phyloP scores from a whole-genome alignment of 1,139 yeast genomes.

The Sugiyamaella neomexicana region DNA sequence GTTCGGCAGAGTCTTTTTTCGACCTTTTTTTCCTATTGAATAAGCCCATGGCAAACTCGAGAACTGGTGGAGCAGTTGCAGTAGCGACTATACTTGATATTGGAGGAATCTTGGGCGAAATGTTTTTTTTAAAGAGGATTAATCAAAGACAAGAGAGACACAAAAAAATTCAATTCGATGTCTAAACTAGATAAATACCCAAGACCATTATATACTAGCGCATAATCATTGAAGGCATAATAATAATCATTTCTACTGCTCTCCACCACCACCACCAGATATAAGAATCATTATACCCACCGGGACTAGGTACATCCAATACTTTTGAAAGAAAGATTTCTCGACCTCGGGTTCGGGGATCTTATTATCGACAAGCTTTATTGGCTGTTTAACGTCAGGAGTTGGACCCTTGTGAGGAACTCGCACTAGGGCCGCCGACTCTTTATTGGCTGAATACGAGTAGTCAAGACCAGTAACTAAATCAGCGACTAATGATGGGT shows the following conservation, averaged over 20 bases:
- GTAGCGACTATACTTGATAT: conserved; percentile 9
- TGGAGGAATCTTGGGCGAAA: conserved; percentile 10
- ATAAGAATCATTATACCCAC: conserved; percentile 34
- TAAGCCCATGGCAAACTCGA: conserved; percentile 15
- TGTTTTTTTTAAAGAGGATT: too few relatives aligned
- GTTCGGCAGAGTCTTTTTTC: background rate
- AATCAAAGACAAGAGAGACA: background rate
- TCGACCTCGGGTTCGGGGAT: conserved; percentile 33
- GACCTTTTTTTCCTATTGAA: conserved; percentile 2
- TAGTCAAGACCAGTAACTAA: conserved; percentile 17
- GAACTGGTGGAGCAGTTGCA: conserved; percentile 12
- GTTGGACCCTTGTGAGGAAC: conserved; percentile 29
- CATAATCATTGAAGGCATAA: background rate
- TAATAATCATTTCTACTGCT: conserved; percentile 2
- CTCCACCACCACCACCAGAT: conserved; percentile 25
- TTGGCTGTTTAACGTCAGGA: conserved; percentile 33
- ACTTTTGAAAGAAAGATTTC: conserved; percentile 41
- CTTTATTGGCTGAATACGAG: conserved; percentile 11
- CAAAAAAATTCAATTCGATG: background rate
- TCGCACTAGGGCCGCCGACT: conserved; percentile 18
- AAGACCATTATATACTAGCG: too few relatives aligned
- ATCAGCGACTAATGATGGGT: conserved; percentile 11
- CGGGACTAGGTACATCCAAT: conserved; percentile 43
- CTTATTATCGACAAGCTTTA: conserved; percentile 35
- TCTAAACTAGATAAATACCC: background rate